phyloP scores from a whole-genome alignment of 2,329 filamentous ascomycete genomes.

The Neonectria hederae region DNA sequence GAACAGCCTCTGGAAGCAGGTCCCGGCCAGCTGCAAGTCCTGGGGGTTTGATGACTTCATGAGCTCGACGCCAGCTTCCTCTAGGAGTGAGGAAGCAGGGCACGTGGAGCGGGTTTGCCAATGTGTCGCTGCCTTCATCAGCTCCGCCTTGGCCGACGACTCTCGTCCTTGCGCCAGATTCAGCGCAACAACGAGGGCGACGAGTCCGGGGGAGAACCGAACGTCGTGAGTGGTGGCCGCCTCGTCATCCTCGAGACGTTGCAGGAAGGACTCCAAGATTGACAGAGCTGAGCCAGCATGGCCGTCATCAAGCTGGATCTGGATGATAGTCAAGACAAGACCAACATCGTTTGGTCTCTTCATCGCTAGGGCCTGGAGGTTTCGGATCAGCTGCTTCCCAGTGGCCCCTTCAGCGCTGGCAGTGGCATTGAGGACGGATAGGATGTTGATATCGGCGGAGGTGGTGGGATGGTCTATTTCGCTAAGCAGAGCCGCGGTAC shows the following conservation, averaged over 20 bases:
- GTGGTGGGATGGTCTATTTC: slow-evolving; percentile 42
- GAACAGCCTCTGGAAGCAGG: slow-evolving; percentile 81
- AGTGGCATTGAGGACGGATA: slow-evolving; percentile 71
- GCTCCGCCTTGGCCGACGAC: slow-evolving; percentile 74
- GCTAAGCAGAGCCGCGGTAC: slow-evolving; percentile 55
- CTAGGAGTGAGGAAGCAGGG: slow-evolving; percentile 71
- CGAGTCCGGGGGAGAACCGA: slow-evolving; percentile 84
- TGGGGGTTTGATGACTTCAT: slow-evolving; percentile 76
- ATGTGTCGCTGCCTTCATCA: slow-evolving; percentile 81
- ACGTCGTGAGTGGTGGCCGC: slow-evolving; percentile 69
- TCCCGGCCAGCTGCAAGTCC: slow-evolving; percentile 75
- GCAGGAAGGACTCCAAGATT: slow-evolving; percentile 80
- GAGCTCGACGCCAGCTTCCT: slow-evolving; percentile 83
- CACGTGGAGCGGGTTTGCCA: slow-evolving; percentile 72
- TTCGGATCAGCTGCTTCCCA: slow-evolving; percentile 74
- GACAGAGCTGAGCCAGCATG: slow-evolving; percentile 78
- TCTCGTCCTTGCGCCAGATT: slow-evolving; percentile 81
- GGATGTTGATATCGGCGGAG: slow-evolving; percentile 48
- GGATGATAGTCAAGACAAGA: slow-evolving; percentile 79
- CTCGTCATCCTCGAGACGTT: slow-evolving; percentile 71
- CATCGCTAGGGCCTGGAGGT: slow-evolving; percentile 74
- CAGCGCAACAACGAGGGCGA: slow-evolving; percentile 81
- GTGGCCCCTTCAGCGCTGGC: slow-evolving; percentile 72
- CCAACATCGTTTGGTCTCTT: slow-evolving; percentile 83
- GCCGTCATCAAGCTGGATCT: slow-evolving; percentile 78